Base-by-base conservation (phyloP, 129 eudicot species). In the Centrapalus pauciflorus region DNA sequence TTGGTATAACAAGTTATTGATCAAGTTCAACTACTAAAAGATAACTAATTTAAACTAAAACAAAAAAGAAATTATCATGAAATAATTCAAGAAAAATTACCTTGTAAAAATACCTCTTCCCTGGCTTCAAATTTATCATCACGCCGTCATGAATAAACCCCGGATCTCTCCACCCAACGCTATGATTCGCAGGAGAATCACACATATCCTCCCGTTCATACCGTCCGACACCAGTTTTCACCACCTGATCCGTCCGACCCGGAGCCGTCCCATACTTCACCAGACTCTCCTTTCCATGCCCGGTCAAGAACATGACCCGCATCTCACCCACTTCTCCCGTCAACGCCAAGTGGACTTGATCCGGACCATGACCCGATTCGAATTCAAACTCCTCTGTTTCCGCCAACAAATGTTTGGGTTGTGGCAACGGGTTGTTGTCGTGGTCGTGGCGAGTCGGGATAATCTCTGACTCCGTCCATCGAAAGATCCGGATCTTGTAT, bases 121-220 rank as follows among this genome's bases (percentile, higher is more conserved):
- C 95, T 4, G 73, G 75, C 59, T 74, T 64, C 74, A 94, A 86
- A 65, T 61, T 54, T 5, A 64, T 54, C 90, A 94, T 89, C 54
- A 86, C 82, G 12, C 97, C 95, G 79, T 86, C 87, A 79, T 89
- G 90, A 19, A 89, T 72, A 71, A 62, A 89, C 70, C 99, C 99
- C 5, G 99, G 99, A 77, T 94, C 99, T 27, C 99, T 86, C 99
- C 99, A 94, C 23, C 99, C 99, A 40, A 86, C 61, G 32, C 90
- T 89, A 5, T 48, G 62, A 74, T 89, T 94, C 9, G 99, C 99
- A 9, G 97, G 99, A 2, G 82, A 57, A 82, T 89, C 86, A 67
- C 99, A 94, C 97, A 94, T 77, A 74, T 94, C 93, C 46, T 94
- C 97, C 70, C 83, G 84, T 82, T 86, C 97, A 72, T 94, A 89